Base-by-base conservation (phyloP, 2,329 filamentous ascomycete species). In the Colletotrichum simmondsii region DNA sequence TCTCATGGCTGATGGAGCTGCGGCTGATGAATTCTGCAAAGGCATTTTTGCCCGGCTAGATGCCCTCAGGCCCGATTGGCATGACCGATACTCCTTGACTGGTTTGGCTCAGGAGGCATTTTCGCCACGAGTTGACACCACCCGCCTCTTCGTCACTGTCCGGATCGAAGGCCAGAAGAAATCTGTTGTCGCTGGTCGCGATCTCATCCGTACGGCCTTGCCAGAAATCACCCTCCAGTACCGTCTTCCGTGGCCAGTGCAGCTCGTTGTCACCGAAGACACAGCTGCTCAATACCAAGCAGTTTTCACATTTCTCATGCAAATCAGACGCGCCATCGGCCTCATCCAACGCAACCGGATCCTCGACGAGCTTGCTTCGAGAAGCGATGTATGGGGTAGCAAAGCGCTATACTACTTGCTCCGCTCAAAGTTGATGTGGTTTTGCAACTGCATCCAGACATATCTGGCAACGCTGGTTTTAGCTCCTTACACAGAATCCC, bases 51-150 rank as follows among this genome's bases (percentile, higher is more conserved):
- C 92, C 68, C 91, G 93, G 61, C 88, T 98, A 57, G 93, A 97
- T 76, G 85, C 83, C 2, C 77, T 87, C 19, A 87, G 84, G 79
- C 81, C 78, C 6, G 84, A 83, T 46, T 98, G 95, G 95, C 92
- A 92, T 74, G 95, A 98, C 80, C 90, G 92, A 24, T 97, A 96
- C 78, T 87, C 93, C 0, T 85, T 98, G 32, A 97, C 93, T 0
- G 94, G 95, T 75, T 83, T 95, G 2, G 92, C 93, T 0, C 93
- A 95, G 71, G 92, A 92, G 68, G 91, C 93, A 0, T 95, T 95
- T 79, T 87, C 90, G 1, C 76, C 82, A 0, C 83, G 84, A 2
- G 81, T 94, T 1, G 90, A 95, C 67, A 76, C 86, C 2, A 89
- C 92, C 61, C 89, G 90, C 24, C 82, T 98, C 10, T 87, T 90